Conservation (phyloP, 768 basidiomycete genomes). For the Tylopilus subfusipes region DNA sequence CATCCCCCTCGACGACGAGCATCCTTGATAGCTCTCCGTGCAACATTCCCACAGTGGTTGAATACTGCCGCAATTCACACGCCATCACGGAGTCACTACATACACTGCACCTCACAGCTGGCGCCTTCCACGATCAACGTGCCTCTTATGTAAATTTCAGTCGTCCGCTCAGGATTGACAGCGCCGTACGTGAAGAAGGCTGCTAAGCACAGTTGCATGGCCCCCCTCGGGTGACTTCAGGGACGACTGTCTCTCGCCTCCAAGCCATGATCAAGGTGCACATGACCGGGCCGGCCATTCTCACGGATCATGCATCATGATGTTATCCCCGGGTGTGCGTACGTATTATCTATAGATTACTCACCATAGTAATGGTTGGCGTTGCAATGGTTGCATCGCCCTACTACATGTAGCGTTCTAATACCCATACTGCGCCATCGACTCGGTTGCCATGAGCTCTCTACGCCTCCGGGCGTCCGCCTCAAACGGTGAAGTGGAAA, state of each 20-base stretch:
- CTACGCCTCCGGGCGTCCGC: background rate
- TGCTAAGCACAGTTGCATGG: no score
- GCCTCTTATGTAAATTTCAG: background rate
- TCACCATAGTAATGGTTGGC: background rate
- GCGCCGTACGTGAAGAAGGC: background rate
- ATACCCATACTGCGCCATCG: background rate
- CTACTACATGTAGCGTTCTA: background rate
- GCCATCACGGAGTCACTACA: background rate
- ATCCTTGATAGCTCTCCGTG: background rate
- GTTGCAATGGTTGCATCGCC: background rate
- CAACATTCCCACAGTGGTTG: no score
- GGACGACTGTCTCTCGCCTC: background rate
- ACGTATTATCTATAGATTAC: background rate
- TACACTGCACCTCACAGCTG: background rate
- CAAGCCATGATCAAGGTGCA: background rate
- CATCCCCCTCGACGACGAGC: background rate
- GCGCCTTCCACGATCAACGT: background rate
- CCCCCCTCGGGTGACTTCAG: background rate
- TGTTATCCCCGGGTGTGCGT: background rate
- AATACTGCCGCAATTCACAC: no score
- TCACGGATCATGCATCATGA: background rate
- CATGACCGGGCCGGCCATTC: background rate
- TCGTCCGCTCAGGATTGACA: background rate
- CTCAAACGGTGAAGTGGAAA: background rate
- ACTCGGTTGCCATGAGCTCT: background rate